Evolutionary conservation across 2,329 filamentous ascomycete species (phyloP).

Genomic region (Neonectria punicea): DNA sequence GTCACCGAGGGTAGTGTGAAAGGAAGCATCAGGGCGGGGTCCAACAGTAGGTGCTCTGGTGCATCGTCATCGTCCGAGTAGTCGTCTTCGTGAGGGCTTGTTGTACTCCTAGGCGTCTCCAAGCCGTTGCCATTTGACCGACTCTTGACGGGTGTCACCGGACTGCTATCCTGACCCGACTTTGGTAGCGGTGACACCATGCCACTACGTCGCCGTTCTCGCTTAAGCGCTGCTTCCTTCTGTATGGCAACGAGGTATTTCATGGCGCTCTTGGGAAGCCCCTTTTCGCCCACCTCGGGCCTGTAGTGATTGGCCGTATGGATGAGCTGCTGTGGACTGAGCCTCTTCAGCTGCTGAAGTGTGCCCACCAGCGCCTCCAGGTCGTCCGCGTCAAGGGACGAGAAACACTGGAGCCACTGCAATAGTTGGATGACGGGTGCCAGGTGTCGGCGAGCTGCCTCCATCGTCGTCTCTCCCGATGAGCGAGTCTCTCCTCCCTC

Average conservation of each 20-base stretch:
- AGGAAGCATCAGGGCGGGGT: slow-evolving; percentile 91
- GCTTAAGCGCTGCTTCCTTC: slow-evolving; percentile 73
- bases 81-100: slow-evolving; percentile 47
- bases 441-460: slow-evolving; percentile 84
- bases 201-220: slow-evolving; percentile 63
- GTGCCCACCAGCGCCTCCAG: slow-evolving; percentile 89
- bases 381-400: slow-evolving; percentile 86
- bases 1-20: slow-evolving; percentile 96
- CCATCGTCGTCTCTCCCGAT: slow-evolving; percentile 86
- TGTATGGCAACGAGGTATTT: slow-evolving; percentile 87
- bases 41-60: slow-evolving; percentile 81
- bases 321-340: slow-evolving; percentile 89
- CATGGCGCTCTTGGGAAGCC: slow-evolving; percentile 85
- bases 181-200: slow-evolving; percentile 55
- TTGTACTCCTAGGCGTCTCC: slow-evolving; percentile 56
- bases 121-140: slow-evolving; percentile 56
- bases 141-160: slow-evolving; percentile 56
- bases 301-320: slow-evolving; percentile 94
- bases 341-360: slow-evolving; percentile 84
- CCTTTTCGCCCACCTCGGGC: slow-evolving; percentile 94
- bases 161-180: slow-evolving; percentile 50
- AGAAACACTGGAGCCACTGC: slow-evolving; percentile 98
- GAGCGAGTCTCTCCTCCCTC: slow-evolving; percentile 89
- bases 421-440: slow-evolving; percentile 92
- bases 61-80: slow-evolving; percentile 71